Conservation (phyloP, 2,329 filamentous ascomycete genomes). For the Aspergillaceae sp. region DNA sequence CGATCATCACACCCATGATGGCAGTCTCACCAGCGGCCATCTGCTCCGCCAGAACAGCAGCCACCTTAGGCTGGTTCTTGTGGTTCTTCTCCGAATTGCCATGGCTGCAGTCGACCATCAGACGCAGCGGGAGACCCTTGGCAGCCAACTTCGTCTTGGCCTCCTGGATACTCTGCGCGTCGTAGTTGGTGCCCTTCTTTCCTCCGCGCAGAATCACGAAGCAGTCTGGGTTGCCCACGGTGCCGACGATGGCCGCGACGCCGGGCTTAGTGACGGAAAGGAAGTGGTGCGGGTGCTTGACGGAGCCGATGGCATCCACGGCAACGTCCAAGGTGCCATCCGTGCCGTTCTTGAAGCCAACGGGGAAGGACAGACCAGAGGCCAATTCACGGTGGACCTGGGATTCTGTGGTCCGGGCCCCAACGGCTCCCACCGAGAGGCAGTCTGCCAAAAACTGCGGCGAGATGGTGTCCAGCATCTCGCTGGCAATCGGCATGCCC, state of each 20-base stretch:
- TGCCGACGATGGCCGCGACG: constrained; percentile 88
- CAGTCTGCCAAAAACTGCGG: constrained; percentile 93
- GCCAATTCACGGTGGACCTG: constrained; percentile 93
- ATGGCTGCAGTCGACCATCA: constrained; percentile 98
- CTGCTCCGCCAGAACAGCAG: constrained; percentile 70
- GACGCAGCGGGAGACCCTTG: constrained; percentile 62
- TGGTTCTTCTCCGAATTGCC: constrained; percentile 95
- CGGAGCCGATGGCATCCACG: constrained; percentile 90
- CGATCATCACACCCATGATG: constrained; percentile 98
- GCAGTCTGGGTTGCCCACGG: constrained; percentile 90
- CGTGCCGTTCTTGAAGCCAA: constrained; percentile 99
- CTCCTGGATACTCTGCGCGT: constrained; percentile 71
- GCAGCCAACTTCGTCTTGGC: constrained; percentile 71
- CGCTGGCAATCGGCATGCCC: constrained; percentile 92
- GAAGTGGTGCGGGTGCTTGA: constrained; percentile 90
- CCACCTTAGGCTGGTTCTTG: constrained; percentile 94
- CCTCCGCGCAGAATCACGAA: constrained; percentile 93
- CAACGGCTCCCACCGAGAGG: constrained; percentile 83
- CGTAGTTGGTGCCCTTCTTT: constrained; percentile 89
- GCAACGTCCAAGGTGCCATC: constrained; percentile 84
- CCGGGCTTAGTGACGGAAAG: constrained; percentile 95
- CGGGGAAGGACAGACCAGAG: constrained; percentile 88
- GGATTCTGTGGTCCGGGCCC: constrained; percentile 91
- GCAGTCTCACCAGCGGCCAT: constrained; percentile 72
- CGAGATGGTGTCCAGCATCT: constrained; percentile 97